Evolutionary conservation across 805 yeast species (phyloP).

Genomic region (Ogataea thermomethanolica): DNA sequence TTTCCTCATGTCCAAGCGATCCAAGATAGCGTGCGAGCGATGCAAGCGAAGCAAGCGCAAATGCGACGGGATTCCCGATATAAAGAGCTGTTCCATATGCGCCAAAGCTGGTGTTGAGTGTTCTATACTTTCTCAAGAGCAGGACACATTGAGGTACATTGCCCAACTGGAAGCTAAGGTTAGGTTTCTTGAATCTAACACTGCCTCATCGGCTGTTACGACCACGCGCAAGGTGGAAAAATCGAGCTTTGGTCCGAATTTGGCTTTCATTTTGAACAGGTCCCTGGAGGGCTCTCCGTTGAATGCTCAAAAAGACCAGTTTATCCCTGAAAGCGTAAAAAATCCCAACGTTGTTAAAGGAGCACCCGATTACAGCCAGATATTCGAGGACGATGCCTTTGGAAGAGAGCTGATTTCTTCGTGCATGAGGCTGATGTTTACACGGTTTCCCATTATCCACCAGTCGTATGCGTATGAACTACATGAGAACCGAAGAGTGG

Average conservation of each 20-base stretch:
- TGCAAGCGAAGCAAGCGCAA: slow-evolving; percentile 22
- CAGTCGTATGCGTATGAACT: slow-evolving; percentile 4
- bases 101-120: slow-evolving; percentile 15
- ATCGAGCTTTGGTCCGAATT: slow-evolving; percentile 6
- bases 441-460: slow-evolving; percentile 19
- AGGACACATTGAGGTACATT: slow-evolving; percentile 15
- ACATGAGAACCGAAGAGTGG: slow-evolving; percentile 13
- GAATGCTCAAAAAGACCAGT: slow-evolving; percentile 8
- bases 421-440: slow-evolving; percentile 14
- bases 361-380: slow-evolving; percentile 7
- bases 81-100: slow-evolving; percentile 17
- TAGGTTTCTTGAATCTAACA: slow-evolving; percentile 11
- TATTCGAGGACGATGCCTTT: slow-evolving; percentile 14
- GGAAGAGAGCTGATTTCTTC: slow-evolving; percentile 10
- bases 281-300: slow-evolving; percentile 15
- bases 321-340: slow-evolving; percentile 1
- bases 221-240: background rate
- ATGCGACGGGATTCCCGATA: slow-evolving; percentile 25
- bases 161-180: slow-evolving; percentile 18
- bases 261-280: slow-evolving; percentile 14
- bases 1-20: slow-evolving; percentile 5
- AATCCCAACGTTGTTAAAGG: background rate
- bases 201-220: slow-evolving; percentile 1
- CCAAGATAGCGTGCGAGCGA: slow-evolving; percentile 21
- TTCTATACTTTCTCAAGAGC: slow-evolving; percentile 11